Evolutionary conservation across 495 filamentous ascomycete species (phyloP).

Genomic region (Hypoxylon rickii): DNA sequence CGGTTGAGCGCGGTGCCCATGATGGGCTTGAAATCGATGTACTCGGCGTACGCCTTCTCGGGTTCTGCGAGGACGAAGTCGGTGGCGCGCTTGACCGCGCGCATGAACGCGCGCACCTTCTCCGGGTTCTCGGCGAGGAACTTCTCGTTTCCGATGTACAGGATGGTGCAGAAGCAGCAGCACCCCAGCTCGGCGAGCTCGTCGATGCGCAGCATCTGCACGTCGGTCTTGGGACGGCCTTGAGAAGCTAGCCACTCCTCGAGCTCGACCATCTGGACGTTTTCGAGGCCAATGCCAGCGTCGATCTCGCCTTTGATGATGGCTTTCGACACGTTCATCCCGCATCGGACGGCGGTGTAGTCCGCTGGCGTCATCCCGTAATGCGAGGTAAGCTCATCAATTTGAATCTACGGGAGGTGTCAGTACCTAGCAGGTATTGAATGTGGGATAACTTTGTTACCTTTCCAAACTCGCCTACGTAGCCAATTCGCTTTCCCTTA

Average conservation of each 20-base stretch:
- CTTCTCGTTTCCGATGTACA: conserved; percentile 69
- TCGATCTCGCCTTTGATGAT: conserved; percentile 69
- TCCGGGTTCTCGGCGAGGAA: conserved; percentile 66
- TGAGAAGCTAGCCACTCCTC: conserved; percentile 68
- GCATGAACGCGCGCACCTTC: conserved; percentile 62
- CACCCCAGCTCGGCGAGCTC: conserved; percentile 72
- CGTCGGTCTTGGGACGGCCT: conserved; percentile 60
- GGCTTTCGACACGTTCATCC: conserved; percentile 54
- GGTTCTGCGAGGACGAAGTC: conserved; percentile 68
- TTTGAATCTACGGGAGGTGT: conserved; percentile 57
- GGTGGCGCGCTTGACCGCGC: conserved; percentile 66
- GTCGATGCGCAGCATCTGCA: conserved; percentile 76
- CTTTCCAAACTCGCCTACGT: conserved; percentile 75
- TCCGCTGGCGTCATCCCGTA: conserved; percentile 71
- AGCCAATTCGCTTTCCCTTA: conserved; percentile 70
- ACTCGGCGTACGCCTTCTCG: conserved; percentile 61
- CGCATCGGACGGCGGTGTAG: conserved; percentile 68
- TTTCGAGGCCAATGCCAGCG: conserved; percentile 73
- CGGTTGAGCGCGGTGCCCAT: conserved; percentile 68
- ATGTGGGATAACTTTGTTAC: conserved; percentile 24
- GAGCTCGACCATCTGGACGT: conserved; percentile 75
- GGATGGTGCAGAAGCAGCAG: conserved; percentile 76
- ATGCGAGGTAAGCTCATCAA: conserved; percentile 73
- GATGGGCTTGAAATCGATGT: conserved; percentile 68
- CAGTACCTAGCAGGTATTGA: conserved; percentile 11